Base-by-base conservation (phyloP, 768 basidiomycete species). In the Lyophyllum shimeji region DNA sequence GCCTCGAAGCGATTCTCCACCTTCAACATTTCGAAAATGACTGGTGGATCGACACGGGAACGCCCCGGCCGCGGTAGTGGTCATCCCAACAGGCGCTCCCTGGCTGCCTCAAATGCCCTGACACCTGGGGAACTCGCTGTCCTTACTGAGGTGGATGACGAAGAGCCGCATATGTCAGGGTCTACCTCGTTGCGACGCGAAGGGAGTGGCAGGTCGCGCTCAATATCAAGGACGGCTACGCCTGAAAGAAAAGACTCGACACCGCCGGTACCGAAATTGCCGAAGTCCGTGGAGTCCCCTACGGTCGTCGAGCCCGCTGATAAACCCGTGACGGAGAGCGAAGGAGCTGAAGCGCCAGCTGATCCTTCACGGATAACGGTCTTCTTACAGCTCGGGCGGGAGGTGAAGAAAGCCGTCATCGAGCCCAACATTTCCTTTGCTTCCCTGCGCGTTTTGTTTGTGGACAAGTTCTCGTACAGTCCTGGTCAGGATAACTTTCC, bases 1-100 rank as follows among this genome's bases (percentile, higher is more conserved):
- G 96, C 96, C 17, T 95, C 92, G 20, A 98, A 98, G 68, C 90
- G 97, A 0, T 98, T 95, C 73, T 97, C 95, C 42, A 87, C 87
- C 1, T 98, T 96, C 68, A 92, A 95, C 60, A 90, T 98, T 64
- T 86, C 89, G 46, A 95, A 95, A 74, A 95, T 98, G 88, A 87
- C 93, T 2, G 85, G 87, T 15, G 75, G 70, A 23, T 69, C 79
- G 18, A 69, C 73, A 23, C 73, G 83, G 44, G 81, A 82, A 65
- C 74, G 83, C 23, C 78, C 83, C 15, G 48, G 80, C 51, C 76
- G 78, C 20, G 69, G 42, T 24, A 68, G 43, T 17, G 70, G 70
- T 17, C 76, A 82, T 50, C 67, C 82, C 17, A 89, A 89, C 69
- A 76, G 90, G 37, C 80, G 85, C 40, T 90, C 87, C 21, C 71